Evolutionary conservation across 805 yeast genomes (phyloP), one percentile per base, ranked within the genome.

Genomic region (Nakazawaea siamensis): DNA sequence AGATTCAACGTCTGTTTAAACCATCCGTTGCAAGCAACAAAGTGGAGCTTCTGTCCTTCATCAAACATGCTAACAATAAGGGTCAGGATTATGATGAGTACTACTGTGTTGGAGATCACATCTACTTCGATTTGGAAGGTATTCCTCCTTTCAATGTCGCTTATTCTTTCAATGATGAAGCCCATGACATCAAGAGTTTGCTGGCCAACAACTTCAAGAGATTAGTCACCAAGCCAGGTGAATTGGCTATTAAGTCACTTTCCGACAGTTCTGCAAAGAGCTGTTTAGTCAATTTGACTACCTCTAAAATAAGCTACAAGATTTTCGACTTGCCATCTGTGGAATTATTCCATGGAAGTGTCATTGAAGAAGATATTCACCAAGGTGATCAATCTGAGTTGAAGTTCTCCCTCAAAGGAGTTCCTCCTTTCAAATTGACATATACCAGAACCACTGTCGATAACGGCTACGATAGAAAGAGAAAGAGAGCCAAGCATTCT

Each of bases 301-400:
- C 45, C 8, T 52, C 57, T 46, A 49, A 45, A 29, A 54, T 51
- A 3, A 41, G 56, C 39, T 59, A 51, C 7, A 35, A 49, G 13
- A 60, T 73, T 8, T 62, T 68, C 42, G 72, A 70, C 25, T 51
- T 73, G 12, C 80, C 80, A 2, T 79, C 95, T 0, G 96, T 90
- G 12, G 87, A 80, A 40, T 77, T 90, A 12, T 73, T 80, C 17
- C 83, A 80, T 47, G 95, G 95, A n/a, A 79, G 75, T 38, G 62
- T 73, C 13, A 60, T 78, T 7, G 73, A 79, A 37, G 88, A 79
- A 49, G 90, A 85, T 54, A 83, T 92, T 28, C 94, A 87, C 49
- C 94, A 86, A 52, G 98, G 97, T 31, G 98, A 92, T 45, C 84
- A 82, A 49, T 88, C 94, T 1, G 95, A 87, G 51, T 76, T 92